Base-by-base conservation (phyloP, 2,329 filamentous ascomycete genomes). In the Aspergillus unguis region DNA sequence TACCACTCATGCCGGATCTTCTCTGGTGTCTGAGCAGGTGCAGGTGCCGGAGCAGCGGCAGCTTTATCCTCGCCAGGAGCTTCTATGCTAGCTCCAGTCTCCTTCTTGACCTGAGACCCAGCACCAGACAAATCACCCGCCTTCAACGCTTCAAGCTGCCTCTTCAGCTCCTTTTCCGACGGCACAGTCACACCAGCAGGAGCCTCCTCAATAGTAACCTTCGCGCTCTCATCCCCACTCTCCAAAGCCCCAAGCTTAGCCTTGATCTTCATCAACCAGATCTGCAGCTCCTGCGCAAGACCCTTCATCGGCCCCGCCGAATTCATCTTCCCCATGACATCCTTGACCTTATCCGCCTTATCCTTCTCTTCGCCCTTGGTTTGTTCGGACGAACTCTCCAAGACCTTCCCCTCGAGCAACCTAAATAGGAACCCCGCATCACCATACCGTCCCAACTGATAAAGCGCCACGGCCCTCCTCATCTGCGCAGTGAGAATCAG, bases 401-500 rank as follows among this genome's bases (percentile, higher is more conserved):
- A 9, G n/a, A 38, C 71, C 61, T 78, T 79, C 55, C 75, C 75
- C 38, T 66, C 64, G 10, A 85, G 77, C 29, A 79, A 71, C n/a
- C 72, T 75, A 23, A 92, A 83, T 58, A 92, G 83, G 60, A 84
- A 81, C 53, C 85, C 81, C 0, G 91, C 86, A 71, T 96, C 87
- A 3, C 86, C 90, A 62, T 85, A 90, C 48, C 83, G 80, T 32
- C 82, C 83, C 37, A 91, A 75, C 44, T 85, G 82, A 69, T 84
- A 88, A 27, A 92, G 78, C 8, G 87, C 81, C 9, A 95, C 83
- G 4, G 84, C 88, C 35, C 92, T 84, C 61, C 92, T 84, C 63
- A 94, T 83, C 64, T 96, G 90, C 1, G 89, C 86, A n/a, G 90
- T 83, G 42, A 85, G 79, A 69, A 96, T 90, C 29, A 87, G 80